These are phyloP conservation scores for Sugiyamaella boreocaroliniensis DNA, from an alignment of 805 yeast genomes.

Conservation along the genomic window DNA sequence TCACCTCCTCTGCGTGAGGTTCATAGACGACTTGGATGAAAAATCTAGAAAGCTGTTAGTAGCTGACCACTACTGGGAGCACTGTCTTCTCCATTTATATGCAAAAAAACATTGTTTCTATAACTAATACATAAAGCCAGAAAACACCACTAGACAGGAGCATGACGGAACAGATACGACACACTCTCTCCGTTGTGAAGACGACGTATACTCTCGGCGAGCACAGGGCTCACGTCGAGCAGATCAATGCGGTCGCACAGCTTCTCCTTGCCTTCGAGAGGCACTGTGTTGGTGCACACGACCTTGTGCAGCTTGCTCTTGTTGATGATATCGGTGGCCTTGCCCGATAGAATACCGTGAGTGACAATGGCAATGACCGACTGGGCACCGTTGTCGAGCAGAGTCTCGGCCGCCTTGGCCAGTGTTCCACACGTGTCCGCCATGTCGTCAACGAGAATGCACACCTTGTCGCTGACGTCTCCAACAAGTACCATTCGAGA, in stretches of 20 bases:
- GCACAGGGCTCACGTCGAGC: slow-evolving; percentile 76
- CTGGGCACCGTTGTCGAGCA: slow-evolving; percentile 73
- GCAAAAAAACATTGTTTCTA: not conserved
- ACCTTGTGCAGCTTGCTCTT: slow-evolving; percentile 62
- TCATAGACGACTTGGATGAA: not conserved
- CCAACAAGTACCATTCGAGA: slow-evolving; percentile 97
- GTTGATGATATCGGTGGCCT: slow-evolving; percentile 71
- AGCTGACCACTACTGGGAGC: not conserved
- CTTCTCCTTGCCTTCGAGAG: slow-evolving; percentile 60
- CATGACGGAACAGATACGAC: slow-evolving; percentile 75
- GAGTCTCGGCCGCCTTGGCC: slow-evolving; percentile 88
- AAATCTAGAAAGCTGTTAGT: not conserved
- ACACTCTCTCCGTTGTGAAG: slow-evolving; percentile 96
- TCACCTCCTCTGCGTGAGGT: not conserved
- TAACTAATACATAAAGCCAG: not conserved
- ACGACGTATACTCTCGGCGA: slow-evolving; percentile 92
- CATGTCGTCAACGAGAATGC: slow-evolving; percentile 93
- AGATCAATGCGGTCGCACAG: slow-evolving; percentile 62
- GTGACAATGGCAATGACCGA: slow-evolving; percentile 92
- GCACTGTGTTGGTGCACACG: slow-evolving; percentile 92
- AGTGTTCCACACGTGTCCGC: slow-evolving; percentile 98
- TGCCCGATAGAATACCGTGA: slow-evolving; percentile 88
- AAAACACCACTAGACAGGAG: slow-evolving; percentile 32
- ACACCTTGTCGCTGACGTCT: slow-evolving; percentile 78
- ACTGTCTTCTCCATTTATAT: not conserved